These are phyloP conservation scores for Dothiorella sarmentorum DNA, from an alignment of 2,329 filamentous ascomycete species.

Conservation along the genomic window DNA sequence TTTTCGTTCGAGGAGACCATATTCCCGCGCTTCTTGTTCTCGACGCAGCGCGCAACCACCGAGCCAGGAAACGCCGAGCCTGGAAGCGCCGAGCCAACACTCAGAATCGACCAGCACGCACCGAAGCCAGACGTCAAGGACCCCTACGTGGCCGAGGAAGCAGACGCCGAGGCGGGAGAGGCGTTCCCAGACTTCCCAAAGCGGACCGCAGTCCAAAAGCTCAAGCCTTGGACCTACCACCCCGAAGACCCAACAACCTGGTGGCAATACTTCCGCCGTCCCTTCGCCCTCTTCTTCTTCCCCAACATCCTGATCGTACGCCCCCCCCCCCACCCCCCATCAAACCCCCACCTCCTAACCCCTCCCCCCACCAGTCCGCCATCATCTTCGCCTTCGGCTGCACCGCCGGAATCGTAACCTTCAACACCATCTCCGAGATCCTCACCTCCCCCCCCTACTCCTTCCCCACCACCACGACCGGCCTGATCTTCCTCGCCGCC, in stretches of 20 bases:
- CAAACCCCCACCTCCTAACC: background rate
- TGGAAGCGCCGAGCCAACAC: too few relatives aligned
- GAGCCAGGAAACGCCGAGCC: too few relatives aligned
- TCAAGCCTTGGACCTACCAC: slow-evolving; percentile 25
- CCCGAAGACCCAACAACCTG: slow-evolving; percentile 39
- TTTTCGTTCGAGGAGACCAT: slow-evolving; percentile 38
- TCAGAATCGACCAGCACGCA: background rate
- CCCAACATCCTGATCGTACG: slow-evolving; percentile 38
- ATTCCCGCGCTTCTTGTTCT: slow-evolving; percentile 34
- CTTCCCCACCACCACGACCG: slow-evolving; percentile 35
- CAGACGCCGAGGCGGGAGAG: slow-evolving; percentile 4
- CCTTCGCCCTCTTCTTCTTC: slow-evolving; percentile 40
- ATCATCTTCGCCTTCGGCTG: too few relatives aligned
- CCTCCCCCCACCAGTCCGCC: slow-evolving; percentile 24
- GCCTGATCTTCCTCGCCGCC: slow-evolving; percentile 24
- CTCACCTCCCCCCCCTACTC: slow-evolving; percentile 37
- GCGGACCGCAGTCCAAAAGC: slow-evolving; percentile 22
- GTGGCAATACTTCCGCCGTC: slow-evolving; percentile 39
- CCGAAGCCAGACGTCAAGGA: background rate
- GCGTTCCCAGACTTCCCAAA: slow-evolving; percentile 20
- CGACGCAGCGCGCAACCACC: background rate
- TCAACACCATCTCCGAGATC: slow-evolving; percentile 41
- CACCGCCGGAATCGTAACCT: too few relatives aligned
- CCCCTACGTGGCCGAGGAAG: background rate
- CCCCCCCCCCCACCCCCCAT: too few relatives aligned